Evolutionary conservation across 2,329 filamentous ascomycete genomes (phyloP), one percentile per base, ranked within the genome.

Genomic region (Aspergillus vadensis): DNA sequence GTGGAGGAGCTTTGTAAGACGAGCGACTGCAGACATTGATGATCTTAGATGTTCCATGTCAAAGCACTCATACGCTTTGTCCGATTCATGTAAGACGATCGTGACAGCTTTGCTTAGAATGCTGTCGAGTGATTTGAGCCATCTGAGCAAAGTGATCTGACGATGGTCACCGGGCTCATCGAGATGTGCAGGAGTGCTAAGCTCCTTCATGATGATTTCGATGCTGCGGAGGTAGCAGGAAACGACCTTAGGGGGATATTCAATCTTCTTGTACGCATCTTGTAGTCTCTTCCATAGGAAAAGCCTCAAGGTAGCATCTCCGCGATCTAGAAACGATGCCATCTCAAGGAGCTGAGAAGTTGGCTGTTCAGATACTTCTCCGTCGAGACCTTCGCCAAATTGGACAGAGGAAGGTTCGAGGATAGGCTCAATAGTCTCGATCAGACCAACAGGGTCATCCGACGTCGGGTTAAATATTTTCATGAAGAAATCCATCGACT

Each of bases 401-500:
- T 74, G 68, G 25, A 79, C 68, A 8, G 73, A 73, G 4, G 74
- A 72, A 0, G 90, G 88, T 63, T 97, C 94, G 5, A 99, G 81
- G 9, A 99, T 90, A 4, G 95, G 95, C 70, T 99, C 95, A 38
- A 99, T 80, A 27, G 88, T 95, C 70, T 97, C 92, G 60, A 99
- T 97, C 19, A 97, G 86, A 5, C 88, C 85, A 12, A 94, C 85
- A 0, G 94, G 91, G 67, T 97, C 89, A 50, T 89, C 87, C 60
- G 88, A 85, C 59, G 95, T 90, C 39, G 92, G 88, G 61, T 91
- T 90, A 72, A 98, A 98, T 0, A 99, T 85, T 39, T 88, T 91
- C 54, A 92, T 83, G 76, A 99, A 98, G 74, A 98, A 98, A 71
- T 97, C 94, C 86, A 96, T 95, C 0, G 94, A 98, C 14, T 91